phyloP scores from a whole-genome alignment of 768 basidiomycete genomes.

The Termitomyces sp. region DNA sequence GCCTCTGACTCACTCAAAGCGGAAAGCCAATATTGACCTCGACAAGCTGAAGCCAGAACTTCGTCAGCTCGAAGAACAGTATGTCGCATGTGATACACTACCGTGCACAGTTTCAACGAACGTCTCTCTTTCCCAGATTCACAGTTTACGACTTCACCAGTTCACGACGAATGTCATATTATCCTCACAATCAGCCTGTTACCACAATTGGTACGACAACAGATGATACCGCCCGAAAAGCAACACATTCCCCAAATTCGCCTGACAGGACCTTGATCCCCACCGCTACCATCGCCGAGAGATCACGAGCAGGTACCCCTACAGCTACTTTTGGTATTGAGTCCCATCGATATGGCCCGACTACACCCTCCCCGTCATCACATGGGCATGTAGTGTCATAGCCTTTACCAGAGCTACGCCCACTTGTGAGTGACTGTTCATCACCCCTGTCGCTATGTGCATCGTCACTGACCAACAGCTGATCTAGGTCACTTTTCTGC shows the following conservation, averaged over 20 bases:
- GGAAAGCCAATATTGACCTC: slow-evolving; percentile 81
- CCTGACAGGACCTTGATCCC: slow-evolving; percentile 36
- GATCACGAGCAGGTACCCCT: slow-evolving; percentile 42
- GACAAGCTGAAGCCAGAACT: slow-evolving; percentile 90
- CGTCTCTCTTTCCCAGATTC: slow-evolving; percentile 49
- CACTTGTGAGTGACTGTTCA: slow-evolving; percentile 1
- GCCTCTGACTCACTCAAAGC: slow-evolving; percentile 90
- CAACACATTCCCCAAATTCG: slow-evolving; percentile 37
- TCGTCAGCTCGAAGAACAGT: slow-evolving; percentile 92
- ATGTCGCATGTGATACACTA: slow-evolving; percentile 21
- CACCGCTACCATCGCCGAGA: slow-evolving; percentile 43
- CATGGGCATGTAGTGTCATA: slow-evolving; percentile 10
- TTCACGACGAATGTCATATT: slow-evolving; percentile 76
- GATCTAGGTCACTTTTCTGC: not conserved
- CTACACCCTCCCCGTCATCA: slow-evolving; percentile 15
- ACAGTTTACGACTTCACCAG: slow-evolving; percentile 81
- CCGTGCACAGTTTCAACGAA: not conserved
- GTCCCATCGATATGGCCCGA: slow-evolving; percentile 23
- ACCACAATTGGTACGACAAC: slow-evolving; percentile 34
- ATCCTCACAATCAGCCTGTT: slow-evolving; percentile 75
- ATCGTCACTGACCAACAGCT: not conserved
- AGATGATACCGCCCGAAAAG: slow-evolving; percentile 35
- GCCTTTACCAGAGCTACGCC: not conserved
- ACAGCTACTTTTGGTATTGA: slow-evolving; percentile 33
- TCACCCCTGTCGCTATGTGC: not conserved